A percentile compares a stretch with the other conserved stretches of the same genome.
Conservation (phyloP, 2,329 filamentous ascomycete species). For the Cordyceps cicadae region DNA sequence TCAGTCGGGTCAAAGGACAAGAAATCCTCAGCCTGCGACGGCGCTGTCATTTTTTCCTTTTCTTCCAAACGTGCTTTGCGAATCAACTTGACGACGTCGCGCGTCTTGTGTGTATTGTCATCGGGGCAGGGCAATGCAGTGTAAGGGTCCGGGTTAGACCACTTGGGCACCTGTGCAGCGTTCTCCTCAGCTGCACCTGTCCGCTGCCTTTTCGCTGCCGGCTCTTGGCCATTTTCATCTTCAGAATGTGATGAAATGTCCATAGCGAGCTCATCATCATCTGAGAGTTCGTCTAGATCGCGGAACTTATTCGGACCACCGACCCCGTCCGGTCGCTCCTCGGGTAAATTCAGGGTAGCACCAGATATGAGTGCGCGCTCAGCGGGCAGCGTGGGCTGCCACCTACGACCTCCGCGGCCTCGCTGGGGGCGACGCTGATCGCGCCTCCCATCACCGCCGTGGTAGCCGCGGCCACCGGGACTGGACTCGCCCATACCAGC, state of each 20-base stretch:
- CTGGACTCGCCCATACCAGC: conserved; percentile 34
- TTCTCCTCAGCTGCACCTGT: conserved; percentile 23
- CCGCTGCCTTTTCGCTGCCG: conserved; percentile 29
- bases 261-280: conserved; percentile 57
- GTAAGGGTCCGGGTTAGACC: conserved; percentile 95
- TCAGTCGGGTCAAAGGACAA: conserved; percentile 73
- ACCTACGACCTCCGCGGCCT: conserved; percentile 21
- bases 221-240: conserved; percentile 28
- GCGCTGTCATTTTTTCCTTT: conserved; percentile 38
- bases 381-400: conserved; percentile 32
- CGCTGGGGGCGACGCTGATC: conserved; percentile 19
- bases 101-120: conserved; percentile 64
- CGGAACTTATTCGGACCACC: conserved; percentile 43
- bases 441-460: conserved; percentile 16
- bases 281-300: conserved; percentile 49
- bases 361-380: conserved; percentile 43
- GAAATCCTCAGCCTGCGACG: conserved; percentile 67
- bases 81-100: conserved; percentile 83
- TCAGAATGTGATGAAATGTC: conserved; percentile 42
- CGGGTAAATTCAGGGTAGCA: conserved; percentile 31
- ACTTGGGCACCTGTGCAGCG: conserved; percentile 55
- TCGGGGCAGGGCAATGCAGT: conserved; percentile 76
- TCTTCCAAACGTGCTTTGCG: conserved; percentile 72
- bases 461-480: conserved; percentile 9
- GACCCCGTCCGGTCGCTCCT: conserved; percentile 39